phyloP scores from a whole-genome alignment of 331 rosid genomes.

The Erythrophleum ivorense region DNA sequence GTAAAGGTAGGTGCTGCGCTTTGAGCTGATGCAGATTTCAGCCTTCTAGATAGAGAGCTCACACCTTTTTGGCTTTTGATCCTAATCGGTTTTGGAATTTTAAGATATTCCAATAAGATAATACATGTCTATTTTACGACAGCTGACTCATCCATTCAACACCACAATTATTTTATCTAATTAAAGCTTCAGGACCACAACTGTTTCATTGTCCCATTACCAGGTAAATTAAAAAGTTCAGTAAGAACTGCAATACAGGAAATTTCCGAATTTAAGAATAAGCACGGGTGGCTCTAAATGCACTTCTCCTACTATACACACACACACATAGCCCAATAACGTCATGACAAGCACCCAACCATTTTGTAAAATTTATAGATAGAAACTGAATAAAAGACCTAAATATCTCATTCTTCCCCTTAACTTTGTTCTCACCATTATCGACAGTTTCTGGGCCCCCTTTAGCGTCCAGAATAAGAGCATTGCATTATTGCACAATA shows the following conservation, averaged over 20 bases:
- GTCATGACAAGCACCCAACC: slow-evolving; percentile 40
- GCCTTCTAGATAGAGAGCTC: background rate
- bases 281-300: slow-evolving; percentile 35
- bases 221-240: slow-evolving; percentile 4
- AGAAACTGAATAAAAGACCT: slow-evolving; percentile 39
- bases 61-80: slow-evolving; percentile 13
- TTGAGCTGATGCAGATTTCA: background rate
- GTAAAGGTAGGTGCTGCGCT: background rate
- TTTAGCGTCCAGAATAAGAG: slow-evolving; percentile 33
- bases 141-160: slow-evolving; percentile 59
- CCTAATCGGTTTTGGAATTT: slow-evolving; percentile 11
- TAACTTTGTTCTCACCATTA: slow-evolving; percentile 45
- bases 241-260: slow-evolving; percentile 21
- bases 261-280: slow-evolving; percentile 45
- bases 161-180: slow-evolving; percentile 39
- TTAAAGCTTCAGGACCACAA: background rate
- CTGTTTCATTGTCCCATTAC: slow-evolving; percentile 32
- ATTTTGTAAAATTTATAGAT: slow-evolving; percentile 35
- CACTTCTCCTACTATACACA: slow-evolving; percentile 30
- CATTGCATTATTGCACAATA: slow-evolving; percentile 33
- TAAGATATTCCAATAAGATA: slow-evolving; percentile 33
- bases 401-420: slow-evolving; percentile 37
- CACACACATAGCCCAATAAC: slow-evolving; percentile 25
- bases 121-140: slow-evolving; percentile 32
- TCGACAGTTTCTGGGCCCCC: slow-evolving; percentile 38